Evolutionary conservation across 768 basidiomycete species (phyloP), one percentile per base, ranked within the genome.

Genomic region (Suillus luteus): DNA sequence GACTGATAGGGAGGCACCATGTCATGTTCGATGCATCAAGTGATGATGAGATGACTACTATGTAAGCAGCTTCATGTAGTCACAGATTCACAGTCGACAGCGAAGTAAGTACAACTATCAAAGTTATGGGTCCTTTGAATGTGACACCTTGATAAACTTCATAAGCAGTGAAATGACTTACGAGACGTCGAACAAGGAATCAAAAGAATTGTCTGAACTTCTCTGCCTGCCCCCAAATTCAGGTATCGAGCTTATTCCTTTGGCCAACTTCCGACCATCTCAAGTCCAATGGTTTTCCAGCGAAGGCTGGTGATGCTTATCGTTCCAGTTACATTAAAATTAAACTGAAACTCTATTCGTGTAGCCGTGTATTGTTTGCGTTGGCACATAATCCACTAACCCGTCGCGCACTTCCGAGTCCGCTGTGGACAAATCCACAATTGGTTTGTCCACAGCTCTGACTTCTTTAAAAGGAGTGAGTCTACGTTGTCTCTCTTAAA

Each of bases 161-260:
- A 27, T 27, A 2, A 27, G 27, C 27, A 27, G 27, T 27, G 27
- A 27, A 27, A 27, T 27, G 27, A 27, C 27, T 1, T n/a, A n/a
- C 19, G 69, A 60, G 22, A 64, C 55, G 2, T 71, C 75, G 4
- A 10, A 51, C 24, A 24, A 49, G 46, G n/a, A 48, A 48, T 48
- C 6, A 22, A n/a, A 48, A 22, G 22, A 5, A 17, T 19, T n/a
- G n/a, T n/a, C n/a, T n/a, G n/a, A n/a, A n/a, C 17, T 19, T 17
- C 41, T 43, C 43, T 9, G 3, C 19, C 19, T 8, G 43, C n/a
- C n/a, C n/a, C 9, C 19, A 43, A 43, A 19, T 9, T 7, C 3
- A 43, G 17, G 19, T 43, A 43, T 43, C 15, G 41, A 43, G 17
- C 17, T 7, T 43, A 41, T 41, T 15, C 15, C 6, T 41, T n/a